Percentiles rank a stretch among this genome's conserved stretches.
Evolutionary conservation across 441 rosid species (phyloP).

Genomic region (Adansonia gregorii): DNA sequence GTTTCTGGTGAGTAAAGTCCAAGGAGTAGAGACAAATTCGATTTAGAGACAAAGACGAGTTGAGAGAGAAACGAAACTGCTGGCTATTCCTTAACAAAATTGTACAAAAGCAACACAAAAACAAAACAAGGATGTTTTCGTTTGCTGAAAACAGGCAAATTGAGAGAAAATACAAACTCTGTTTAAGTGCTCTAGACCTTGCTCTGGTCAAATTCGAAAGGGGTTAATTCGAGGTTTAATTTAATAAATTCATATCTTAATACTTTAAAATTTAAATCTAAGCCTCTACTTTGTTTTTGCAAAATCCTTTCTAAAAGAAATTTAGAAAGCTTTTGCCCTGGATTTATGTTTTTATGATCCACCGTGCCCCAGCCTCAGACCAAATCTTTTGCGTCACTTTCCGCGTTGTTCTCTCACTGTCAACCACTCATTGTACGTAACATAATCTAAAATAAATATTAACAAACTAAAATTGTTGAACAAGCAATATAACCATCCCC

Average conservation of each 20-base stretch:
- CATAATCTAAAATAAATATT: no score
- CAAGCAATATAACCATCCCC: neutral
- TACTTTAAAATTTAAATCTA: no score
- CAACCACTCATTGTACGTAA: neutral
- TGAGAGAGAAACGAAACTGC: slow-evolving; percentile 11
- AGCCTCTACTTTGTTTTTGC: no score
- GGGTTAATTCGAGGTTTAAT: no score
- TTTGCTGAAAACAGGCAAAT: neutral
- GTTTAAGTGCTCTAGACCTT: neutral
- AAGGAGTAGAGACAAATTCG: no score
- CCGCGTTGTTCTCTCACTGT: neutral
- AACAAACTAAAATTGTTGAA: neutral
- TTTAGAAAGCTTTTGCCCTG: neutral
- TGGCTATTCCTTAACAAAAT: neutral
- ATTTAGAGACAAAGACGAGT: slow-evolving; percentile 27
- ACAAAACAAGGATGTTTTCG: neutral
- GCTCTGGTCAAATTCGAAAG: no score
- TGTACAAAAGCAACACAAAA: neutral
- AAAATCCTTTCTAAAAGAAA: no score
- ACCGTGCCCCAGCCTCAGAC: neutral
- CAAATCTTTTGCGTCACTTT: neutral
- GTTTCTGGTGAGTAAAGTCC: no score
- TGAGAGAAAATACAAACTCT: neutral
- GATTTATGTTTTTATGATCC: neutral
- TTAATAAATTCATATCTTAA: no score